These are phyloP conservation scores for Rutstroemia sp. DNA, from an alignment of 2,329 filamentous ascomycete species.

Conservation along the genomic window DNA sequence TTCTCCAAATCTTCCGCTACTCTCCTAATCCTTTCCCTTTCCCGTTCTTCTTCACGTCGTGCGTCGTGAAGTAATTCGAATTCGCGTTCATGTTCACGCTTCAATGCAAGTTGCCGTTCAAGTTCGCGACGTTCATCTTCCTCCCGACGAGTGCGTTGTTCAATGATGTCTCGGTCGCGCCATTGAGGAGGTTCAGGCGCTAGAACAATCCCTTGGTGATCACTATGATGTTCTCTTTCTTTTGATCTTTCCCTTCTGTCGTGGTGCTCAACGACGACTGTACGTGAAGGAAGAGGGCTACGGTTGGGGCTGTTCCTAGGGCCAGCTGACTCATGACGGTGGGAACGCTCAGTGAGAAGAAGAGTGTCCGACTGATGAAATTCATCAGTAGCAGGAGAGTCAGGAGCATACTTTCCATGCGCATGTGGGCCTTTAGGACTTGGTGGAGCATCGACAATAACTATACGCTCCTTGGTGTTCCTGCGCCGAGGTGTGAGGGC, in stretches of 20 bases:
- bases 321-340: constrained; percentile 12
- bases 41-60: neutral
- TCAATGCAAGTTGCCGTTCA: neutral
- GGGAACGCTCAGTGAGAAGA: constrained; percentile 24
- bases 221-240: neutral
- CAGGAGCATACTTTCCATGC: constrained; percentile 35
- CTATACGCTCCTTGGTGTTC: constrained; percentile 35
- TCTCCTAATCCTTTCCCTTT: neutral
- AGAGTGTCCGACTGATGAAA: constrained; percentile 18
- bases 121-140: neutral
- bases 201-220: neutral
- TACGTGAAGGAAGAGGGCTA: constrained; percentile 10
- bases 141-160: constrained; percentile 3
- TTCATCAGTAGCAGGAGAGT: constrained; percentile 30
- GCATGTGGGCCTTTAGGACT: constrained; percentile 36
- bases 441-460: constrained; percentile 39
- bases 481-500: constrained; percentile 17
- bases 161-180: neutral
- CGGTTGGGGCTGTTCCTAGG: constrained; percentile 12
- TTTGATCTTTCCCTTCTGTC: neutral
- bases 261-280: constrained; percentile 5
- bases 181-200: neutral
- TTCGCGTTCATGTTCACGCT: neutral
- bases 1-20: neutral
- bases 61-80: constrained; percentile 1